Percentiles rank a stretch among this genome's conserved stretches.
Conservation (phyloP, 2,329 filamentous ascomycete species). For the Trichoderma koningii region DNA sequence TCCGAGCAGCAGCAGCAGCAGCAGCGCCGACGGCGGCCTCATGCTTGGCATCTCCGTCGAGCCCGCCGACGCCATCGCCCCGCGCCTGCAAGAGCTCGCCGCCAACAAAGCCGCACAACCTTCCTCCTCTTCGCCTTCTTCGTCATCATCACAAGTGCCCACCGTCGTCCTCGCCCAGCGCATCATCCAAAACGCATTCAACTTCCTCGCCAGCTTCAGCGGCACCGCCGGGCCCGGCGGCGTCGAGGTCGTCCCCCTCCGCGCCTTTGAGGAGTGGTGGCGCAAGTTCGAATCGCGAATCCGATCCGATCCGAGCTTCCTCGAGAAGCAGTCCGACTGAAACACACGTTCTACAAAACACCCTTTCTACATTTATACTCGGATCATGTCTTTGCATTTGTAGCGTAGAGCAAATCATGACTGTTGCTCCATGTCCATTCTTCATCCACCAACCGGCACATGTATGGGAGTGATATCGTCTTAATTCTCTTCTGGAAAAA, state of each 20-base stretch:
- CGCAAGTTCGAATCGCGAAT: constrained; percentile 88
- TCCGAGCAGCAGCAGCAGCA: no score
- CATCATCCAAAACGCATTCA: constrained; percentile 97
- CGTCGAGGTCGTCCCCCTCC: constrained; percentile 87
- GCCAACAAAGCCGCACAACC: constrained; percentile 34
- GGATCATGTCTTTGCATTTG: neutral
- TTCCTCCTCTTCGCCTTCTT: constrained; percentile 41
- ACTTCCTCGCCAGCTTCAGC: constrained; percentile 89
- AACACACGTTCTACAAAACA: neutral
- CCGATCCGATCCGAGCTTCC: constrained; percentile 81
- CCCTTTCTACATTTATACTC: neutral
- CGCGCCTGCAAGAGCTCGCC: constrained; percentile 64
- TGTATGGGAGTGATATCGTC: neutral
- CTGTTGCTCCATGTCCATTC: neutral
- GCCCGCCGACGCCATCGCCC: constrained; percentile 68
- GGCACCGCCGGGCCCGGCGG: constrained; percentile 61
- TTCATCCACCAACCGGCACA: neutral
- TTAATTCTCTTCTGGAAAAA: neutral
- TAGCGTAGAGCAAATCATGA: constrained; percentile 7
- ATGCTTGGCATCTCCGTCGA: constrained; percentile 84
- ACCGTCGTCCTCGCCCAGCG: constrained; percentile 83
- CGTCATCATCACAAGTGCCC: constrained; percentile 47
- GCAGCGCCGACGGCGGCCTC: constrained; percentile 45
- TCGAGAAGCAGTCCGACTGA: constrained; percentile 62
- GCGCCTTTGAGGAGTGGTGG: constrained; percentile 98